These are phyloP conservation scores for Danielia oregonensis DNA, from an alignment of 805 yeast genomes.

Conservation along the genomic window DNA sequence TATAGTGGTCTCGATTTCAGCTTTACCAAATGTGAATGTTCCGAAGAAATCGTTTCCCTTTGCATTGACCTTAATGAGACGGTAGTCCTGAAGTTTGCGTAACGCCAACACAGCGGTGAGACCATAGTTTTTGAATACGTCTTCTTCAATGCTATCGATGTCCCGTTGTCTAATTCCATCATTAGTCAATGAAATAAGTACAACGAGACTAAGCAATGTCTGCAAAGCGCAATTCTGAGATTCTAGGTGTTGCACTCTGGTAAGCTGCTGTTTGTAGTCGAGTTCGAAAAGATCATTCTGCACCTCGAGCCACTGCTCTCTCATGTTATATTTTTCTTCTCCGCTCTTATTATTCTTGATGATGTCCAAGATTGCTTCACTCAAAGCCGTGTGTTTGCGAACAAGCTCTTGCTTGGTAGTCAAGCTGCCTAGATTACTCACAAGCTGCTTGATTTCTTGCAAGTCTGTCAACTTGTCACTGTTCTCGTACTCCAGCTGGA, in stretches of 20 bases:
- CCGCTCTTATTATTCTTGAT: slow-evolving; percentile 29
- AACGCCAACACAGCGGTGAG: slow-evolving; percentile 45
- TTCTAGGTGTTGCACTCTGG: slow-evolving; percentile 36
- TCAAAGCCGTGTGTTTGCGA: slow-evolving; percentile 69
- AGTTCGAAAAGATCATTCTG: slow-evolving; percentile 65
- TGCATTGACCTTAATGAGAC: slow-evolving; percentile 38
- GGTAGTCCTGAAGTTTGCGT: slow-evolving; percentile 45
- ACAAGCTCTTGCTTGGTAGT: slow-evolving; percentile 67
- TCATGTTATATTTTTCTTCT: slow-evolving; percentile 23
- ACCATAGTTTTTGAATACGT: slow-evolving; percentile 64
- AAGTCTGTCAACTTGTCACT: slow-evolving; percentile 21
- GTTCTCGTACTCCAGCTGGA: slow-evolving; percentile 64
- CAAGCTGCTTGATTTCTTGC: slow-evolving; percentile 63
- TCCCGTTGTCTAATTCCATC: slow-evolving; percentile 70
- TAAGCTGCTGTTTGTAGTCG: slow-evolving; percentile 32
- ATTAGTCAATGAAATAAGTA: slow-evolving; percentile 58
- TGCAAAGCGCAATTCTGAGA: slow-evolving; percentile 30
- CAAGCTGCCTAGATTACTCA: slow-evolving; percentile 61
- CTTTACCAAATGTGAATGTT: slow-evolving; percentile 13
- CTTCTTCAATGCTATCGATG: slow-evolving; percentile 49
- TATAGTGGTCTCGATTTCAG: slow-evolving; percentile 11
- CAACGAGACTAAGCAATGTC: slow-evolving; percentile 49
- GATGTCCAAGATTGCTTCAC: slow-evolving; percentile 55
- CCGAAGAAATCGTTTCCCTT: slow-evolving; percentile 21
- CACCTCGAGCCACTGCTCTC: slow-evolving; percentile 50